Percentiles rank a stretch among this genome's conserved stretches.
These are phyloP conservation scores for Gossypium davidsonii DNA, from an alignment of 441 rosid genomes.

Conservation along the genomic window DNA sequence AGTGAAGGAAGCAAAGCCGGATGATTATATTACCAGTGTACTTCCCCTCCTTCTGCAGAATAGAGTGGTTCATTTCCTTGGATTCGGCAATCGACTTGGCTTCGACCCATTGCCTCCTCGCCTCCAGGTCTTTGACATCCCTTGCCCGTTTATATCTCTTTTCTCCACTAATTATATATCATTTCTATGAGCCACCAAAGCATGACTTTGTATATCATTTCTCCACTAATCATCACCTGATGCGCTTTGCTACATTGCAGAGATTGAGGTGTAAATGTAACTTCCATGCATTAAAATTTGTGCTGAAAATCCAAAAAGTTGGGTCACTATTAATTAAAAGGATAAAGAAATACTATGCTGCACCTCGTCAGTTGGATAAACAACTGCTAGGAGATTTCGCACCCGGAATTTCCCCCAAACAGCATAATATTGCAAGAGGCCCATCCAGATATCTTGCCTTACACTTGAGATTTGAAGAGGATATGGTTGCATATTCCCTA, in stretches of 20 bases:
- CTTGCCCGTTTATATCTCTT: background rate
- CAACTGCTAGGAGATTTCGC: constrained; percentile 59
- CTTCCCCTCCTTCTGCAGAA: constrained; percentile 58
- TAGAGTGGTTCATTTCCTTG: constrained; percentile 76
- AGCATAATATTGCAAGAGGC: constrained; percentile 23
- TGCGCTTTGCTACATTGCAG: constrained; percentile 31
- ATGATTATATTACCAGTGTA: constrained; percentile 52
- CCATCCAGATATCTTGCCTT: constrained; percentile 64
- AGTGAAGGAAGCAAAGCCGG: constrained; percentile 76
- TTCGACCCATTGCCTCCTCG: constrained; percentile 74
- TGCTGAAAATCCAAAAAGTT: constrained; percentile 61
- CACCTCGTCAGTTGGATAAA: constrained; percentile 46
- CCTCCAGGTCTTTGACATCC: constrained; percentile 55
- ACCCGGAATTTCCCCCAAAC: constrained; percentile 19
- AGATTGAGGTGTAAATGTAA: constrained; percentile 88
- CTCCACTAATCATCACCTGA: background rate
- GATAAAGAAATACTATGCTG: constrained; percentile 48
- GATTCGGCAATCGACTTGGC: constrained; percentile 86
- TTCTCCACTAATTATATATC: background rate
- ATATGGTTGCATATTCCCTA: constrained; percentile 89
- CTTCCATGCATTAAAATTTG: constrained; percentile 81
- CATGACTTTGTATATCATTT: too few species aligned
- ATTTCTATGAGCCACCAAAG: too few species aligned
- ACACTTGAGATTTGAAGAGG: constrained; percentile 89
- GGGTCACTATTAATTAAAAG: constrained; percentile 64